These are phyloP conservation scores for Staphylotrichum tortipilum DNA, from an alignment of 495 filamentous ascomycete genomes.

Conservation along the genomic window DNA sequence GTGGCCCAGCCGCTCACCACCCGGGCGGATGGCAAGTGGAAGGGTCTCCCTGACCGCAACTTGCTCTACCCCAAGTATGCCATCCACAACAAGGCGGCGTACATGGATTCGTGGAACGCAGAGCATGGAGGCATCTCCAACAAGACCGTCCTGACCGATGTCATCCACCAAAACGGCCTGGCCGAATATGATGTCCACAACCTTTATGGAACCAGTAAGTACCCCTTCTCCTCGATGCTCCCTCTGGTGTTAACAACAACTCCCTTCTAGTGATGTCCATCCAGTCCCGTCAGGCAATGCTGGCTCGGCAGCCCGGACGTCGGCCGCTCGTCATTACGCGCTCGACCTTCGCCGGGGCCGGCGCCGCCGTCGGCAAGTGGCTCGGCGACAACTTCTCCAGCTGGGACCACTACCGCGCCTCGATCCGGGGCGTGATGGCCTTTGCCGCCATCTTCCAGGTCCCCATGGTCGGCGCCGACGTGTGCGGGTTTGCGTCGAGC, in stretches of 20 bases:
- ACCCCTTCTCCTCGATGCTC: background rate
- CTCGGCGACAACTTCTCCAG: constrained; percentile 71
- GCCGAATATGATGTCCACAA: constrained; percentile 77
- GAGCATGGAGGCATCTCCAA: constrained; percentile 56
- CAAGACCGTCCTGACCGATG: constrained; percentile 64
- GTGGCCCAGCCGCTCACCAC: constrained; percentile 9
- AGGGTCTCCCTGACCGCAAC: constrained; percentile 55
- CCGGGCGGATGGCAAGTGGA: constrained; percentile 29
- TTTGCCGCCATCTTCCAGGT: constrained; percentile 78
- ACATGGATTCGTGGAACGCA: constrained; percentile 36
- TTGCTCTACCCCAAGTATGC: constrained; percentile 64
- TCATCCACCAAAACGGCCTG: constrained; percentile 65
- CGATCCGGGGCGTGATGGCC: constrained; percentile 59
- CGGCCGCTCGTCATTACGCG: constrained; percentile 78
- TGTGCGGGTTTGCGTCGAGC: constrained; percentile 66
- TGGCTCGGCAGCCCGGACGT: constrained; percentile 52
- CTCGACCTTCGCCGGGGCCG: constrained; percentile 75
- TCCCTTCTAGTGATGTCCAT: constrained; percentile 71
- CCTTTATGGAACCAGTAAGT: constrained; percentile 58
- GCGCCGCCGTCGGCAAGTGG: constrained; percentile 75
- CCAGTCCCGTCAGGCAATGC: constrained; percentile 59
- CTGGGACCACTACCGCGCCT: constrained; percentile 65
- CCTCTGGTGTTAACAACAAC: constrained; percentile 47
- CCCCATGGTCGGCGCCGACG: constrained; percentile 74
- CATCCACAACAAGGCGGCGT: constrained; percentile 60